These are phyloP conservation scores for Flagelloscypha sp. DNA, from an alignment of 768 basidiomycete species.

Conservation along the genomic window DNA sequence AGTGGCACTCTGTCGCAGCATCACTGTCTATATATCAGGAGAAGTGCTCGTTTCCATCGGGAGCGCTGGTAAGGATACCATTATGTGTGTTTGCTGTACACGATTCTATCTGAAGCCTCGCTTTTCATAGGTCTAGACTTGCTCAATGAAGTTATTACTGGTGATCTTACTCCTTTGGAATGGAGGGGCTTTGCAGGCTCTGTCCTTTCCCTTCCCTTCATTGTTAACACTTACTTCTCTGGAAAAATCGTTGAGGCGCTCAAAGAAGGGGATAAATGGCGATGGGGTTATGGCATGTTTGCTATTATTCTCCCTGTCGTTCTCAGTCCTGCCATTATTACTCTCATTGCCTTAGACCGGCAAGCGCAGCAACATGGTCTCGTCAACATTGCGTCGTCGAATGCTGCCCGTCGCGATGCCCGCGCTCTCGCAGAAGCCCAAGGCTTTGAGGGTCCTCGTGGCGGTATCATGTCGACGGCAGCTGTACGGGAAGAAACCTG, in stretches of 20 bases:
- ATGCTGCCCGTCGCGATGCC: slow-evolving; percentile 3
- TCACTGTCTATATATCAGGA: slow-evolving; percentile 10
- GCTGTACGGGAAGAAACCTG: neutral
- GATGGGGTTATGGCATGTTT: slow-evolving; percentile 14
- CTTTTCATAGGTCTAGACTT: too few species aligned
- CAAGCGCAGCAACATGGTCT: slow-evolving; percentile 9
- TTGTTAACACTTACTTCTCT: slow-evolving; percentile 10
- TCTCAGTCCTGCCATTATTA: slow-evolving; percentile 10
- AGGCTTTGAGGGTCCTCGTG: slow-evolving; percentile 3
- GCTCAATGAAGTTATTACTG: slow-evolving; percentile 8
- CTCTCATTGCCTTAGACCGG: slow-evolving; percentile 9
- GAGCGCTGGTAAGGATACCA: slow-evolving; percentile 7
- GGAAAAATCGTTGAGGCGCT: slow-evolving; percentile 6
- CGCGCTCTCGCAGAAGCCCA: slow-evolving; percentile 4
- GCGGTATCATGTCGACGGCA: neutral
- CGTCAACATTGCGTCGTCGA: slow-evolving; percentile 1
- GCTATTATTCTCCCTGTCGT: slow-evolving; percentile 12
- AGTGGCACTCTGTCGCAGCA: slow-evolving; percentile 9
- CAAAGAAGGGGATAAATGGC: slow-evolving; percentile 7
- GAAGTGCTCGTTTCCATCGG: slow-evolving; percentile 9
- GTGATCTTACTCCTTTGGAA: slow-evolving; percentile 12
- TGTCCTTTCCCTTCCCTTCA: slow-evolving; percentile 8
- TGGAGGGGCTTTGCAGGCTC: slow-evolving; percentile 10
- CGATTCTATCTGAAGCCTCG: too few species aligned
- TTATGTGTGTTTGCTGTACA: too few species aligned